A percentile compares a stretch with the other conserved stretches of the same genome.
Evolutionary conservation across 2,329 filamentous ascomycete genomes (phyloP).

Genomic region (Cordyceps cateniannulata): DNA sequence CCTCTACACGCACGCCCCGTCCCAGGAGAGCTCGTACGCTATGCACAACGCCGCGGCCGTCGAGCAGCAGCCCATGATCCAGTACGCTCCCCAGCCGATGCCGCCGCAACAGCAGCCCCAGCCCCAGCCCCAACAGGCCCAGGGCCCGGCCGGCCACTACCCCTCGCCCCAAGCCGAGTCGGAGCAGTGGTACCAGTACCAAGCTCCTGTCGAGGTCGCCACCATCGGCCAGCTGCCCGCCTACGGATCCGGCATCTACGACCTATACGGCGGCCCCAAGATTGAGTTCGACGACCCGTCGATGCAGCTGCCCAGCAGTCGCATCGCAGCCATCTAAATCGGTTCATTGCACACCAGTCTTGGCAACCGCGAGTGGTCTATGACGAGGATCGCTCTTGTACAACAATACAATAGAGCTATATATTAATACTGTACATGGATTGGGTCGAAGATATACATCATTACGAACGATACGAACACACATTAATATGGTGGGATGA

Average conservation of each 20-base stretch:
- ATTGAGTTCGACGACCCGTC: constrained; percentile 51
- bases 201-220: constrained; percentile 50
- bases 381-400: constrained; percentile 8
- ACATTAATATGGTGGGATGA: constrained; percentile 9
- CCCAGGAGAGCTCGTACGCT: constrained; percentile 40
- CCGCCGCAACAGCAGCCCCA: constrained; percentile 25
- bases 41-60: constrained; percentile 42
- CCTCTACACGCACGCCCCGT: constrained; percentile 49
- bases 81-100: constrained; percentile 32
- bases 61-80: constrained; percentile 36
- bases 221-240: constrained; percentile 46
- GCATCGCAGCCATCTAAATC: constrained; percentile 47
- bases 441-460: constrained; percentile 21
- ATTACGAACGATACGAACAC: constrained; percentile 17
- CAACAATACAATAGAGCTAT: constrained; percentile 10
- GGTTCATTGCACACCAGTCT: constrained; percentile 14
- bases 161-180: constrained; percentile 35
- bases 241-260: constrained; percentile 44
- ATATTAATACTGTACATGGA: constrained; percentile 14
- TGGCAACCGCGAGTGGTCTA: neutral
- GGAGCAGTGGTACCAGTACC: constrained; percentile 52
- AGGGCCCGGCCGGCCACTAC: constrained; percentile 25
- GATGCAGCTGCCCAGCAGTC: constrained; percentile 53
- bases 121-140: constrained; percentile 32
- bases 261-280: constrained; percentile 46